Percentiles rank a stretch among this genome's conserved stretches.
phyloP scores from a whole-genome alignment of 208 protist genomes.

The Polymyxa betae region DNA sequence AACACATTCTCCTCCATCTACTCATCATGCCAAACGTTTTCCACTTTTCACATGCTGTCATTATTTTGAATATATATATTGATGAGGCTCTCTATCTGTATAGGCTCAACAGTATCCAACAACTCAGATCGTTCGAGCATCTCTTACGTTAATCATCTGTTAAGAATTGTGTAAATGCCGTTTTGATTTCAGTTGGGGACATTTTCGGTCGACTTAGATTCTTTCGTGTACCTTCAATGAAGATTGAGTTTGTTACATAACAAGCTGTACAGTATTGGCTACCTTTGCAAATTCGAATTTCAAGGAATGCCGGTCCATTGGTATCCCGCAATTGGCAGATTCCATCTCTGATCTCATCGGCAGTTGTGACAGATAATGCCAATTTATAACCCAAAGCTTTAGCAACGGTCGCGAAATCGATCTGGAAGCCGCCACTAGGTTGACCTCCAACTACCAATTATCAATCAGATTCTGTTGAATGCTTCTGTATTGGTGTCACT shows the following conservation, averaged over 20 bases:
- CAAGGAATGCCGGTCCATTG: slow-evolving; percentile 80
- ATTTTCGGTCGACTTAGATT: slow-evolving; percentile 73
- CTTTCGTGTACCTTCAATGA: slow-evolving; percentile 66
- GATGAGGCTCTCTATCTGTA: too few species aligned
- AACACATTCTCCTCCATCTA: too few species aligned
- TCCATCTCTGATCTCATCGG: slow-evolving; percentile 74
- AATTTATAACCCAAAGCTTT: slow-evolving; percentile 79
- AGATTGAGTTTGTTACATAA: neutral
- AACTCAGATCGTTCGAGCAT: too few species aligned
- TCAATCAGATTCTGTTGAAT: neutral
- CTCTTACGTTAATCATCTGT: too few species aligned
- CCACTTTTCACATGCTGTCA: too few species aligned
- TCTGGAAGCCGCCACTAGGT: slow-evolving; percentile 70
- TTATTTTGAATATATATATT: too few species aligned
- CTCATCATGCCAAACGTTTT: too few species aligned
- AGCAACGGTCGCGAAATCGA: slow-evolving; percentile 76
- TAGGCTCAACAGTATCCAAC: too few species aligned
- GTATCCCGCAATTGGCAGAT: slow-evolving; percentile 73
- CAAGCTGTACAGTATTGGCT: neutral
- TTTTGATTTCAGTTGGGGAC: slow-evolving; percentile 73
- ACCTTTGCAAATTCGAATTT: slow-evolving; percentile 74
- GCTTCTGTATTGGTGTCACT: neutral
- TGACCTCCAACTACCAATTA: slow-evolving; percentile 73
- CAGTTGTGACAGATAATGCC: slow-evolving; percentile 74
- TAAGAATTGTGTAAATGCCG: slow-evolving; percentile 74